Percentiles rank a stretch among this genome's conserved stretches.
These are phyloP conservation scores for Allomyces javanicus DNA, from an alignment of 192 early-diverging fungal genomes.

Conservation along the genomic window DNA sequence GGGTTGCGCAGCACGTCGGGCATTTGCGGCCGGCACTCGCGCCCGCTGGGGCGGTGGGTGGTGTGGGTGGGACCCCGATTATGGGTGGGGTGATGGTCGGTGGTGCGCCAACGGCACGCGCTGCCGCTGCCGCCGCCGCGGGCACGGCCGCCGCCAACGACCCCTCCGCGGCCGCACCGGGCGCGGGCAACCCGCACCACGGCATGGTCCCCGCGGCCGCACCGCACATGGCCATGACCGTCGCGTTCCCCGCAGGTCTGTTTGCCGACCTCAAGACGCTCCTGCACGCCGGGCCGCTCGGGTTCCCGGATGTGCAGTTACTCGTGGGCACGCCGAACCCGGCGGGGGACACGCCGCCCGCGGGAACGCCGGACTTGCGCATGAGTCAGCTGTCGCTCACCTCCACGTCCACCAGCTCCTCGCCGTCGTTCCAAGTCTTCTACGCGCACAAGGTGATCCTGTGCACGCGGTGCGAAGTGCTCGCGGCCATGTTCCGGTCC, in stretches of 20 bases:
- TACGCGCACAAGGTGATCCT: background rate
- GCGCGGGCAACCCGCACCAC: background rate
- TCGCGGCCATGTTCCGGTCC: background rate
- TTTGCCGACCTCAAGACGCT: background rate
- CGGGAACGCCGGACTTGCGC: too few species aligned
- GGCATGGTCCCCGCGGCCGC: background rate
- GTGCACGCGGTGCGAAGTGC: background rate
- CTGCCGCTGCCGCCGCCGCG: background rate
- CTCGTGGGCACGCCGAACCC: background rate
- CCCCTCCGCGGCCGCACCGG: background rate
- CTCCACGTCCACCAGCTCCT: too few species aligned
- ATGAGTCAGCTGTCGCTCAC: too few species aligned
- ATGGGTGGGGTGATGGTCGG: background rate
- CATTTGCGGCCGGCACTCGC: too few species aligned
- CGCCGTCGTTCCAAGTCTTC: background rate
- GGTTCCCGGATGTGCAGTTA: background rate
- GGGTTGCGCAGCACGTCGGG: background rate
- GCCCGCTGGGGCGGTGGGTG: too few species aligned
- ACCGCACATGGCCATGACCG: background rate
- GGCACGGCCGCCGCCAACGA: background rate
- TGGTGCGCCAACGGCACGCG: background rate
- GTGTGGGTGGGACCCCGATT: background rate
- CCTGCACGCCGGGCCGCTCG: background rate
- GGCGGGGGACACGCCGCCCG: background rate
- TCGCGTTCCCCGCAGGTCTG: background rate